Evolutionary conservation across 257 asterid genomes (phyloP).

Genomic region (Galeopsis tetrahit): DNA sequence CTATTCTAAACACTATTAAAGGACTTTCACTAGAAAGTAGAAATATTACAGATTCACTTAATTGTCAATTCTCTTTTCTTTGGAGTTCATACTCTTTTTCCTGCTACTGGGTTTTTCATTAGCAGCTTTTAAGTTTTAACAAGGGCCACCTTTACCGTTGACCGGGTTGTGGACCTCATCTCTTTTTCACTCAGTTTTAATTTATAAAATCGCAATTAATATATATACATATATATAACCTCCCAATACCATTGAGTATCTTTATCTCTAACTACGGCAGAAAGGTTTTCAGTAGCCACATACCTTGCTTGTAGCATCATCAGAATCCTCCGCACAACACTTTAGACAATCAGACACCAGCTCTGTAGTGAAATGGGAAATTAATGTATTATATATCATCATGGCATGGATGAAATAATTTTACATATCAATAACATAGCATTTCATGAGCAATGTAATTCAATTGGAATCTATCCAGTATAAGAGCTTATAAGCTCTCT

Average conservation of each 20-base stretch:
- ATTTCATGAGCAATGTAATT: slow-evolving; percentile 5
- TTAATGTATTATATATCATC: not conserved
- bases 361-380: slow-evolving; percentile 51
- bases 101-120: too few species aligned
- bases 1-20: too few species aligned
- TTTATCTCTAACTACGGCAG: slow-evolving; percentile 4
- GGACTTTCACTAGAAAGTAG: too few species aligned
- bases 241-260: not conserved
- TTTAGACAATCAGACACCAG: slow-evolving; percentile 80
- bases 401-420: not conserved
- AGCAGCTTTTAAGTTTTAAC: too few species aligned
- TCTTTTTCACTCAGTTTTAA: too few species aligned
- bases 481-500: not conserved
- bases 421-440: not conserved
- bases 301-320: slow-evolving; percentile 93
- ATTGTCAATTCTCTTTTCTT: too few species aligned
- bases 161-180: too few species aligned
- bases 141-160: too few species aligned
- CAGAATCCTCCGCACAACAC: slow-evolving; percentile 96
- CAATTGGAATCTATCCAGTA: not conserved
- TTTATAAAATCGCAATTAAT: too few species aligned
- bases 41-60: too few species aligned
- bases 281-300: not conserved
- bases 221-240: too few species aligned
- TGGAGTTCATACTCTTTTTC: too few species aligned